Evolutionary conservation across 352 stramenopile genomes (phyloP).

Genomic region (Phytophthora multivora): DNA sequence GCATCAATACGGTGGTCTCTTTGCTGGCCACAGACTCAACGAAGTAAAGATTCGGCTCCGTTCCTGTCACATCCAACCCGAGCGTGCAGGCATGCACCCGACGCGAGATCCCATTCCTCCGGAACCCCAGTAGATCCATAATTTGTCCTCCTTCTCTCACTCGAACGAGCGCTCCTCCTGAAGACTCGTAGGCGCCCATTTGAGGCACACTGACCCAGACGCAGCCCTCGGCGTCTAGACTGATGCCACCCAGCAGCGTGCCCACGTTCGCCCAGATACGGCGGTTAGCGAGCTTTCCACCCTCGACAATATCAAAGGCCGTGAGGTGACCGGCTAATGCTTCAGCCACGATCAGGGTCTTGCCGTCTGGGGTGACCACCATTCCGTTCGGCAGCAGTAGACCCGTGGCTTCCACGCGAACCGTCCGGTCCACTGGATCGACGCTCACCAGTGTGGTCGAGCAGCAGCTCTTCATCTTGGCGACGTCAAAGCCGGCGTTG

Average conservation of each 20-base stretch:
- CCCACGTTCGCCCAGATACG: conserved; percentile 62
- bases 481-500: conserved; percentile 67
- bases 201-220: conserved; percentile 62
- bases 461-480: conserved; percentile 30
- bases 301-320: conserved; percentile 53
- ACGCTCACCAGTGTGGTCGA: conserved; percentile 68
- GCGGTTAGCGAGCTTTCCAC: conserved; percentile 53
- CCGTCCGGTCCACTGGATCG: conserved; percentile 36
- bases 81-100: conserved; percentile 63
- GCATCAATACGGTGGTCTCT: conserved; percentile 42
- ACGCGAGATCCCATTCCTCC: conserved; percentile 54
- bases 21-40: conserved; percentile 45
- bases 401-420: conserved; percentile 56
- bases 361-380: conserved; percentile 67
- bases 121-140: conserved; percentile 54
- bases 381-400: conserved; percentile 66
- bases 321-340: conserved; percentile 48
- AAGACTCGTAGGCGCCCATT: conserved; percentile 46
- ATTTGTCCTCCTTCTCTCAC: conserved; percentile 62
- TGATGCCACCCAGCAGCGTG: conserved; percentile 56
- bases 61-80: conserved; percentile 43
- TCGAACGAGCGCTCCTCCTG: conserved; percentile 50
- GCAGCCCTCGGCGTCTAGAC: conserved; percentile 66
- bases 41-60: conserved; percentile 57
- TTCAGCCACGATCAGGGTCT: conserved; percentile 69